A percentile compares a stretch with the other conserved stretches of the same genome.
These are phyloP conservation scores for Suillus placidus DNA, from an alignment of 768 basidiomycete species.

Conservation along the genomic window DNA sequence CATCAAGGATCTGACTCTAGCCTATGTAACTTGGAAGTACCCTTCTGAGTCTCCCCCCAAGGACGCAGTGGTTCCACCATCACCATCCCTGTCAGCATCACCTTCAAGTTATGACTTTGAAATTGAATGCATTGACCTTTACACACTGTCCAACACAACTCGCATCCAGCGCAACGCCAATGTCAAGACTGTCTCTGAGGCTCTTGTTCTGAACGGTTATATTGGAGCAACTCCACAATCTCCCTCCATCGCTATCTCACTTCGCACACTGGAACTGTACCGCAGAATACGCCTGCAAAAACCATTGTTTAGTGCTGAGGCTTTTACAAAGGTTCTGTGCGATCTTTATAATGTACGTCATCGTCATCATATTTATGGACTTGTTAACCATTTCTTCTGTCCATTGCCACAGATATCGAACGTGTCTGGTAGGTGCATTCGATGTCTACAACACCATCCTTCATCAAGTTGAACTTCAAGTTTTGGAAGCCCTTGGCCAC, in stretches of 20 bases:
- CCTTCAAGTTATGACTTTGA: not conserved
- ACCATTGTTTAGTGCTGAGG: constrained; percentile 29
- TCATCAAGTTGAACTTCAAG: constrained; percentile 19
- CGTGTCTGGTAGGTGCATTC: constrained; percentile 33
- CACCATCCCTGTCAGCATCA: not conserved
- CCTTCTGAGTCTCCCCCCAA: not conserved
- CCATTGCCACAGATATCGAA: constrained; percentile 25
- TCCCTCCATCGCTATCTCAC: constrained; percentile 26
- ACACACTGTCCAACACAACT: not conserved
- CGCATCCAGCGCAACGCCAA: not conserved
- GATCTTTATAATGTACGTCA: constrained; percentile 25
- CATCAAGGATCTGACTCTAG: not conserved
- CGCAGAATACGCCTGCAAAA: constrained; percentile 9
- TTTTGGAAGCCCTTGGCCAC: constrained; percentile 29
- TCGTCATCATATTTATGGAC: no score
- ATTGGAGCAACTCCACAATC: constrained; percentile 18
- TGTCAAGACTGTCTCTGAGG: constrained; percentile 3
- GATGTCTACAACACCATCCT: constrained; percentile 38
- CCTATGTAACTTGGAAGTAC: not conserved
- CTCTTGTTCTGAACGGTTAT: constrained; percentile 24
- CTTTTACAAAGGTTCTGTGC: constrained; percentile 30
- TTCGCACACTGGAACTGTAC: constrained; percentile 27
- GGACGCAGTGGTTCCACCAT: not conserved
- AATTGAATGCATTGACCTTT: not conserved
- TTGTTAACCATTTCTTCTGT: constrained; percentile 22